A percentile compares a stretch with the other conserved stretches of the same genome.
phyloP scores from a whole-genome alignment of 306 rosid species.

The Nissolia schottii region DNA sequence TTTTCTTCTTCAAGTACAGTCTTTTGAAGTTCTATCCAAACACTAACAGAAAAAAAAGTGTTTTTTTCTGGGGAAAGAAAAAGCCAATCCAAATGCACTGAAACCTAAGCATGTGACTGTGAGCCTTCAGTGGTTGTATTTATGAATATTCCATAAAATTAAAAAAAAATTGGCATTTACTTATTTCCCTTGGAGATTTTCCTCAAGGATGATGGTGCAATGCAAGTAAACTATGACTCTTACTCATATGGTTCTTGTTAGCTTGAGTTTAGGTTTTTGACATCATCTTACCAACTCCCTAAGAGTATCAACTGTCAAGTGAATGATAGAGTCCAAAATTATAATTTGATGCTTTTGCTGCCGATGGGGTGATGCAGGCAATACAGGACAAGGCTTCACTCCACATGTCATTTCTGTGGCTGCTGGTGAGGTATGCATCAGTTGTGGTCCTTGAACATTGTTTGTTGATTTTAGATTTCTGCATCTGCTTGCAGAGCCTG shows the following conservation, averaged over 20 bases:
- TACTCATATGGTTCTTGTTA: constrained; percentile 1
- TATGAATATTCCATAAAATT: background rate
- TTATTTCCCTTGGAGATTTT: background rate
- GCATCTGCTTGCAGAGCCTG: background rate
- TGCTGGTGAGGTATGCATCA: constrained; percentile 80
- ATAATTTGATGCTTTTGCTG: constrained; percentile 18
- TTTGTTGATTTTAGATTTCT: constrained; percentile 11
- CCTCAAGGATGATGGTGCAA: background rate
- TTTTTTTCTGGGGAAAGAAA: too few relatives aligned
- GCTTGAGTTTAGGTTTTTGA: background rate
- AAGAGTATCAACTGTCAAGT: background rate
- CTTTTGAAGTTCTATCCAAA: too few relatives aligned
- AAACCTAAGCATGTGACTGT: background rate
- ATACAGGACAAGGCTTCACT: constrained; percentile 78
- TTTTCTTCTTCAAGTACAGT: too few relatives aligned
- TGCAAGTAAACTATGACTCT: background rate
- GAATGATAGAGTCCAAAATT: constrained; percentile 4
- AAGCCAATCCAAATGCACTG: too few relatives aligned
- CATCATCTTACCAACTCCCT: background rate
- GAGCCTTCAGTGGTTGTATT: background rate
- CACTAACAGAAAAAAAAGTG: too few relatives aligned
- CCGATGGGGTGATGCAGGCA: constrained; percentile 57
- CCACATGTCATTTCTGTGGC: constrained; percentile 72
- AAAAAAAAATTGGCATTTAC: background rate
- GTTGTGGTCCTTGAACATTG: constrained; percentile 4